Evolutionary conservation across 1,139 yeast species (phyloP).

Genomic region (Diutina catenulata): DNA sequence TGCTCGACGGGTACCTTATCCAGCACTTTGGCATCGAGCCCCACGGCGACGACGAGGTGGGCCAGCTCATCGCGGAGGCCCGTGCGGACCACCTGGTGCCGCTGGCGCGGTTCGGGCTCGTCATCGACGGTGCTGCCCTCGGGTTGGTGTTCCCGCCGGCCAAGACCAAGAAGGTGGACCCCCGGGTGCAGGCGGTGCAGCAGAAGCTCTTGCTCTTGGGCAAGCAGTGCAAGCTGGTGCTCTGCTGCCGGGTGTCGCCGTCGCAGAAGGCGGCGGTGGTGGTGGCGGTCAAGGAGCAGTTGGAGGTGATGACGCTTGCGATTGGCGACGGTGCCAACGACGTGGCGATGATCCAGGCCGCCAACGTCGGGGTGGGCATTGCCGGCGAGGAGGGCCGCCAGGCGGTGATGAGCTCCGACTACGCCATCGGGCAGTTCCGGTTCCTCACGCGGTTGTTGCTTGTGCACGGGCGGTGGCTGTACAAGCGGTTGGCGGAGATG

Average conservation of each 20-base stretch:
- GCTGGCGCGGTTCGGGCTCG: constrained; percentile 8
- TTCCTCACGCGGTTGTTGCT: constrained; percentile 40
- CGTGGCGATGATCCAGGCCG: constrained; percentile 60
- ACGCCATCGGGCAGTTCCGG: constrained; percentile 54
- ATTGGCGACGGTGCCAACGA: constrained; percentile 63
- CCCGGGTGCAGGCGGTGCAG: constrained; percentile 7
- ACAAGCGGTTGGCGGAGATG: constrained; percentile 52
- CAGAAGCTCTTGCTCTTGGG: constrained; percentile 42
- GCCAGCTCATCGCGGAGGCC: constrained; percentile 9
- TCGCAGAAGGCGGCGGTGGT: constrained; percentile 53
- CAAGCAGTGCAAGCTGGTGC: constrained; percentile 47
- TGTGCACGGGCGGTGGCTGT: constrained; percentile 59
- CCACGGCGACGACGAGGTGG: constrained; percentile 6
- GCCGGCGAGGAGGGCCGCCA: constrained; percentile 64
- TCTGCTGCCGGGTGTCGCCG: constrained; percentile 58
- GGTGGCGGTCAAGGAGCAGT: constrained; percentile 34
- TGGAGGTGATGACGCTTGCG: constrained; percentile 52
- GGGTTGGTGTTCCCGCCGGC: constrained; percentile 7
- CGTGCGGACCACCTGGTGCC: constrained; percentile 10
- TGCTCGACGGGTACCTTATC: neutral
- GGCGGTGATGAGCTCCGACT: constrained; percentile 58
- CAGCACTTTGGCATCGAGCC: neutral
- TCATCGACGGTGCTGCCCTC: constrained; percentile 12
- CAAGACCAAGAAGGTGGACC: neutral
- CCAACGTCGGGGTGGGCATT: constrained; percentile 55